Conservation (phyloP, 2,329 filamentous ascomycete species). For the Akanthomyces muscarius region DNA sequence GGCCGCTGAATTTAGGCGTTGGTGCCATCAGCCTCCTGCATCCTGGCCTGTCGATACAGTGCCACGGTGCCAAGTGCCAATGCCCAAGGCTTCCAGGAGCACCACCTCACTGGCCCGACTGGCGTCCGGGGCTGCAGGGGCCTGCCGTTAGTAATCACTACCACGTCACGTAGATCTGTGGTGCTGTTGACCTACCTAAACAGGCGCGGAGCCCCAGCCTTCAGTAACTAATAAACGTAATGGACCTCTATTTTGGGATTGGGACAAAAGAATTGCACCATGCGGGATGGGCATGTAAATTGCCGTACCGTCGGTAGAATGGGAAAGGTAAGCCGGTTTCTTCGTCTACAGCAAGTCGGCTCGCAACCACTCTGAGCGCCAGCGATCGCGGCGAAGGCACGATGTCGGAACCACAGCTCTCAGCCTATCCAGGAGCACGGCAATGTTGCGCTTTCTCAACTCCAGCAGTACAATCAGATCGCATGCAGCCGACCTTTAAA, state of each 20-base stretch:
- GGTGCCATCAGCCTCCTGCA: background rate
- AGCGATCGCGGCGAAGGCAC: too few relatives aligned
- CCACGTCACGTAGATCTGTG: slow-evolving; percentile 3
- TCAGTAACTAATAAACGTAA: slow-evolving; percentile 2
- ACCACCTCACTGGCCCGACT: background rate
- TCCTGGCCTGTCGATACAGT: background rate
- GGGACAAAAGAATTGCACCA: background rate
- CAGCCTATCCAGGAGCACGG: too few relatives aligned
- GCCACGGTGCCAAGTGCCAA: too few relatives aligned
- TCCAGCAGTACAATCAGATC: too few relatives aligned
- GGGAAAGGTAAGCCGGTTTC: background rate
- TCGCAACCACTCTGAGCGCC: too few relatives aligned
- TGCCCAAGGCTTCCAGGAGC: background rate
- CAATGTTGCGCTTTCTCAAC: too few relatives aligned
- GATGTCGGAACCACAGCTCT: too few relatives aligned
- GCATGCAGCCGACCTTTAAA: too few relatives aligned
- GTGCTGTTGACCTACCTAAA: slow-evolving; percentile 9
- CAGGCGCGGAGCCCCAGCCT: background rate
- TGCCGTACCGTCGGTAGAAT: background rate
- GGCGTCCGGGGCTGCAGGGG: background rate
- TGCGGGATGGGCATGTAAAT: background rate
- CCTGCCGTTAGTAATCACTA: slow-evolving; percentile 5
- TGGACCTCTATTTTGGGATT: slow-evolving; percentile 1
- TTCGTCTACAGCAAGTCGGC: too few relatives aligned
- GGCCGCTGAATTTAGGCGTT: slow-evolving; percentile 4